Percentiles rank a stretch among this genome's conserved stretches.
Evolutionary conservation across 495 filamentous ascomycete genomes (phyloP).

Genomic region (Daldinia concentrica): DNA sequence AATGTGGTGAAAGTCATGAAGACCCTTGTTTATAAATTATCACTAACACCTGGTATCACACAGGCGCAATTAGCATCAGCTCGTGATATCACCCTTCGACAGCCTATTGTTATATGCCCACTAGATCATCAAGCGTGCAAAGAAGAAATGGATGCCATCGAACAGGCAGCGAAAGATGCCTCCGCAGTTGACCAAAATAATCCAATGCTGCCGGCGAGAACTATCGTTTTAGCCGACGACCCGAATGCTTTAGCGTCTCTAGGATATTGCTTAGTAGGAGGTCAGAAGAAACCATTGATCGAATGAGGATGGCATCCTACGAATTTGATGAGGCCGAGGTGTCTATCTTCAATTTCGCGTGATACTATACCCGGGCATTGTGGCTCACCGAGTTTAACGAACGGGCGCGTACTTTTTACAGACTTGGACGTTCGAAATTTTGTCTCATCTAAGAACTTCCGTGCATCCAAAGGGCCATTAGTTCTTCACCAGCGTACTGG

Average conservation of each 20-base stretch:
- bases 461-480: constrained; percentile 8
- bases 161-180: constrained; percentile 92
- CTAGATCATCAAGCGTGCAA: constrained; percentile 95
- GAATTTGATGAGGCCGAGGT: background rate
- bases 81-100: constrained; percentile 86
- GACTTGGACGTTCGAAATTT: background rate
- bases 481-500: background rate
- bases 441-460: background rate
- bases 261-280: constrained; percentile 85
- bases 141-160: constrained; percentile 97
- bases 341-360: background rate
- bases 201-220: constrained; percentile 83
- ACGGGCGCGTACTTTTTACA: background rate
- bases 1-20: background rate
- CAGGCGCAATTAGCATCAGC: constrained; percentile 93
- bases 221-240: constrained; percentile 82
- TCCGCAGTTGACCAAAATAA: constrained; percentile 86
- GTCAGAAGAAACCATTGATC: constrained; percentile 87
- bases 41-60: constrained; percentile 35
- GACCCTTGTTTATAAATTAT: background rate
- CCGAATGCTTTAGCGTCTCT: constrained; percentile 77
- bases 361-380: background rate
- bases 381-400: background rate
- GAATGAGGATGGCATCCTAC: constrained; percentile 65
- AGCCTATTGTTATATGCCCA: constrained; percentile 95